These are phyloP conservation scores for Tylopilus vinaceipallidus DNA, from an alignment of 768 basidiomycete species.

Conservation along the genomic window DNA sequence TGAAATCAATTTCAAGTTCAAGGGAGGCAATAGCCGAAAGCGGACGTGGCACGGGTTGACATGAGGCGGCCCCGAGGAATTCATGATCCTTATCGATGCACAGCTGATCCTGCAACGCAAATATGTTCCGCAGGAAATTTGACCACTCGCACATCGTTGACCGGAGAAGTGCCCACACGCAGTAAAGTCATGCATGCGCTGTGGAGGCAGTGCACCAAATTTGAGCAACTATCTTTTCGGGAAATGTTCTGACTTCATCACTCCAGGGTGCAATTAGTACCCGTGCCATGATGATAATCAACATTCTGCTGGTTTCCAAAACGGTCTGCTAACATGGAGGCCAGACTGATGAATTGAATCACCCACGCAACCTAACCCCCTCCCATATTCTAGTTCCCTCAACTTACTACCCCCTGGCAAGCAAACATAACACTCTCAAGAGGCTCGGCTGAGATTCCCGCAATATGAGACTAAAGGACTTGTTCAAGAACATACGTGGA, in stretches of 20 bases:
- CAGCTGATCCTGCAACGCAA: neutral
- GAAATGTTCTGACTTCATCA: too few relatives aligned
- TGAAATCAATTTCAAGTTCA: too few relatives aligned
- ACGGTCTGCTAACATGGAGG: too few relatives aligned
- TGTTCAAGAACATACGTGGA: neutral
- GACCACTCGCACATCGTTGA: neutral
- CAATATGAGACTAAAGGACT: neutral
- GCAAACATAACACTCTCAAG: neutral
- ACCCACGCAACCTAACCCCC: too few relatives aligned
- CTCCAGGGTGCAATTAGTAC: neutral
- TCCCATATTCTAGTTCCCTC: neutral
- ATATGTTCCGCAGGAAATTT: neutral
- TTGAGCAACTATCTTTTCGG: too few relatives aligned
- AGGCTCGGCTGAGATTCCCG: neutral
- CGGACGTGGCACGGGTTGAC: too few relatives aligned
- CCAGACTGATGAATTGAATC: too few relatives aligned
- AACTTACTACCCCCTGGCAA: neutral
- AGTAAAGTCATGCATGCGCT: too few relatives aligned
- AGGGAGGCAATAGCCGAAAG: too few relatives aligned
- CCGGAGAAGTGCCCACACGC: too few relatives aligned
- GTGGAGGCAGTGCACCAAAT: too few relatives aligned
- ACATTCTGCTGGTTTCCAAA: too few relatives aligned
- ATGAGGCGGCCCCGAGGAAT: neutral
- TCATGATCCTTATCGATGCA: neutral
- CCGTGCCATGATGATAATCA: neutral